phyloP scores from a whole-genome alignment of 1,284 basidiomycete genomes.

The Ganoderma resinaceum region DNA sequence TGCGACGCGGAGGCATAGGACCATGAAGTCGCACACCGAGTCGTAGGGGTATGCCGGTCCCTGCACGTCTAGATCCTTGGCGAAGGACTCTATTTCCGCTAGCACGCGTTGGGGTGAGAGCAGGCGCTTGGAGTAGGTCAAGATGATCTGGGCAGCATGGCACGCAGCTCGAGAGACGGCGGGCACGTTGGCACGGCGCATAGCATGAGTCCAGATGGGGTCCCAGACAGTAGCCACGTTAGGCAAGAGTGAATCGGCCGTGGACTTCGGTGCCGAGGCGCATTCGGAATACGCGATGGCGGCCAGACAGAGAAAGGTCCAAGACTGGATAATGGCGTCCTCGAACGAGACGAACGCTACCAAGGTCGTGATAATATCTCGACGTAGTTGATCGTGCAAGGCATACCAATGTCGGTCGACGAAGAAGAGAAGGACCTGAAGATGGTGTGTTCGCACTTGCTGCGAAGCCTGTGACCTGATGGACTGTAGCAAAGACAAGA shows the following conservation, averaged over 20 bases:
- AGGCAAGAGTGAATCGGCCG: slow-evolving; percentile 21
- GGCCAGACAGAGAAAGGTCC: slow-evolving; percentile 83
- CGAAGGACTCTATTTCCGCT: slow-evolving; percentile 76
- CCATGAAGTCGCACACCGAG: slow-evolving; percentile 84
- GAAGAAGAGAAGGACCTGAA: slow-evolving; percentile 88
- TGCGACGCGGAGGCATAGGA: slow-evolving; percentile 69
- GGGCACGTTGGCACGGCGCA: slow-evolving; percentile 74
- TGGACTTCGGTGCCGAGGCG: slow-evolving; percentile 14
- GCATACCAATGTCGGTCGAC: slow-evolving; percentile 76
- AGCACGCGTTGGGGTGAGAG: slow-evolving; percentile 66
- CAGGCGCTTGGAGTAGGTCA: slow-evolving; percentile 49
- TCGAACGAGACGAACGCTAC: slow-evolving; percentile 69
- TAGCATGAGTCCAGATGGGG: slow-evolving; percentile 81
- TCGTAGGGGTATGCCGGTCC: slow-evolving; percentile 87
- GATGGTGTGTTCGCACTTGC: slow-evolving; percentile 55
- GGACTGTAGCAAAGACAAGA: slow-evolving; percentile 61
- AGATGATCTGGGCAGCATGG: slow-evolving; percentile 70
- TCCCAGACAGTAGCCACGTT: slow-evolving; percentile 63
- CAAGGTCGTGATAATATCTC: slow-evolving; percentile 61
- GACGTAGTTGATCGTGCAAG: slow-evolving; percentile 63
- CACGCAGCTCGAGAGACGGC: slow-evolving; percentile 81
- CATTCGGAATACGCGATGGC: slow-evolving; percentile 64
- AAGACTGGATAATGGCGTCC: slow-evolving; percentile 74
- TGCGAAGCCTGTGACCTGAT: slow-evolving; percentile 47
- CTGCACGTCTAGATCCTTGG: slow-evolving; percentile 85